Evolutionary conservation across 495 filamentous ascomycete species (phyloP).

Genomic region (Tricharina praecox): DNA sequence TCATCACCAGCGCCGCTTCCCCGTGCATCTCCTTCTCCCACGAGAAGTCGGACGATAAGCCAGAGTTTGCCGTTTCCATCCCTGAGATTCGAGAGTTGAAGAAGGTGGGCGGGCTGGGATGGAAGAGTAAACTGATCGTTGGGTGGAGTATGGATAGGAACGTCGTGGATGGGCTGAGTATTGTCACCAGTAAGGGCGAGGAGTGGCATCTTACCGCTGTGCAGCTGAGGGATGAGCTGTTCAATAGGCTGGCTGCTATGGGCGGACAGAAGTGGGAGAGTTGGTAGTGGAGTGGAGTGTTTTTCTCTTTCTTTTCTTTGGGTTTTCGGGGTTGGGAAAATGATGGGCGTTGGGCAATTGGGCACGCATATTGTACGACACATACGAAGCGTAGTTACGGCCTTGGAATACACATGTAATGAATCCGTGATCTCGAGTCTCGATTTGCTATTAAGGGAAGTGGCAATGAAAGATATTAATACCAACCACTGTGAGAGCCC

Average conservation of each 20-base stretch:
- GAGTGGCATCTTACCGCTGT: constrained; percentile 52
- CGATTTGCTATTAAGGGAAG: no score
- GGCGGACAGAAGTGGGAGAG: constrained; percentile 79
- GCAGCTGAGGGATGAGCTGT: constrained; percentile 59
- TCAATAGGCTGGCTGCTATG: constrained; percentile 69
- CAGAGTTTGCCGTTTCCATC: constrained; percentile 22
- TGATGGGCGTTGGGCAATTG: no score
- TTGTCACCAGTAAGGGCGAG: constrained; percentile 40
- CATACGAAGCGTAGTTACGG: no score
- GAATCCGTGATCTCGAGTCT: no score
- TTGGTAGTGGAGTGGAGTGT: constrained; percentile 33
- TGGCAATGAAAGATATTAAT: no score
- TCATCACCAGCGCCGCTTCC: constrained; percentile 37
- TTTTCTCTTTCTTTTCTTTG: neutral
- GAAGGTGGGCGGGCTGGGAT: constrained; percentile 72
- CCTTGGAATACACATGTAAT: no score
- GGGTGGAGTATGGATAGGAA: constrained; percentile 63
- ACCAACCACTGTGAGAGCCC: no score
- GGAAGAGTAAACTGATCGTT: constrained; percentile 77
- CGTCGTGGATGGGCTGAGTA: constrained; percentile 61
- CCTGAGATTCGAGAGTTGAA: constrained; percentile 50
- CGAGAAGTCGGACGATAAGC: constrained; percentile 15
- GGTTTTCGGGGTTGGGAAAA: no score
- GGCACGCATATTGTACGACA: no score
- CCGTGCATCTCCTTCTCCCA: constrained; percentile 6